These are phyloP conservation scores for Coemansia sp. DNA, from an alignment of 192 early-diverging fungal genomes.

Conservation along the genomic window DNA sequence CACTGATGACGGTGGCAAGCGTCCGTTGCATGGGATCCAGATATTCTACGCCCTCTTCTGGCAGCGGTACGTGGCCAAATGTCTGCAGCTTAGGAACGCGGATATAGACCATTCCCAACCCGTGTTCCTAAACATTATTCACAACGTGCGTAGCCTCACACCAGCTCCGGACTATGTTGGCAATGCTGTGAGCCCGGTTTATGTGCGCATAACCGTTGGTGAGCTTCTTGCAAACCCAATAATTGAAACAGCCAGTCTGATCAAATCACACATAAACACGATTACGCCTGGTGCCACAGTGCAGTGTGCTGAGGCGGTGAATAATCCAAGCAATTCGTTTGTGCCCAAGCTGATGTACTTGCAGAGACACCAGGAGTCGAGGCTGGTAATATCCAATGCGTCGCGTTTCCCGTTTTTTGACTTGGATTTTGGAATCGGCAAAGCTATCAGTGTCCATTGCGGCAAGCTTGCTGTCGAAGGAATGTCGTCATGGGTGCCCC, in stretches of 20 bases:
- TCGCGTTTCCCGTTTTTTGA: slow-evolving; percentile 27
- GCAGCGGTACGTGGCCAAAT: slow-evolving; percentile 20
- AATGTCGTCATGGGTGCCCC: slow-evolving; percentile 24
- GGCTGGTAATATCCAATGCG: slow-evolving; percentile 27
- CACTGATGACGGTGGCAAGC: not conserved
- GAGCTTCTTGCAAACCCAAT: slow-evolving; percentile 13
- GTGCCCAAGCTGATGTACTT: slow-evolving; percentile 10
- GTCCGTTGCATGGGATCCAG: slow-evolving; percentile 23
- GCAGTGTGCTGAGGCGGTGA: slow-evolving; percentile 8
- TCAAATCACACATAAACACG: slow-evolving; percentile 19
- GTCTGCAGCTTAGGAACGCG: not conserved
- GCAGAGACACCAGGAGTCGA: slow-evolving; percentile 8
- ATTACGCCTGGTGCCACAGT: slow-evolving; percentile 28
- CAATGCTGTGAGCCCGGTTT: slow-evolving; percentile 25
- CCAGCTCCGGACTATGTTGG: slow-evolving; percentile 30
- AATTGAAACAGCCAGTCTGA: slow-evolving; percentile 19
- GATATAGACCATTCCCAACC: slow-evolving; percentile 2
- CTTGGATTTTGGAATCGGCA: slow-evolving; percentile 29
- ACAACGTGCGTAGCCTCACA: slow-evolving; percentile 14
- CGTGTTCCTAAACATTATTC: slow-evolving; percentile 26
- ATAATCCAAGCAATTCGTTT: slow-evolving; percentile 15
- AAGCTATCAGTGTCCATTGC: slow-evolving; percentile 8
- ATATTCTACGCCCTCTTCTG: slow-evolving; percentile 34
- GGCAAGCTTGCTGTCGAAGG: slow-evolving; percentile 18
- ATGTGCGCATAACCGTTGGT: slow-evolving; percentile 7